phyloP scores from a whole-genome alignment of 352 stramenopile genomes.

The Phytophthora idaei region DNA sequence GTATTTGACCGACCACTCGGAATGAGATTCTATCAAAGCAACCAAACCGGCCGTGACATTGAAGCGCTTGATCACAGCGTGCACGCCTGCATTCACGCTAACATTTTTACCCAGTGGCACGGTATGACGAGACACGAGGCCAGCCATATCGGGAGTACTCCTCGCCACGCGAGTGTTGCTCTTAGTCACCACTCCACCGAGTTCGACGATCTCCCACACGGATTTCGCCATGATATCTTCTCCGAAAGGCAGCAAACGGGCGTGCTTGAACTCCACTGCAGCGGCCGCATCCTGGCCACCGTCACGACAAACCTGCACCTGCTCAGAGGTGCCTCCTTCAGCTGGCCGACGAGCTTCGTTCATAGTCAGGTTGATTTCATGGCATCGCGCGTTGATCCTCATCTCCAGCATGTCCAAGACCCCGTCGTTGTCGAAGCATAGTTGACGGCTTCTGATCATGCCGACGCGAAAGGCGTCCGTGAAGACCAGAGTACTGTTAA shows the following conservation, averaged over 20 bases:
- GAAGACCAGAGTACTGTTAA: background rate
- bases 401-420: conserved; percentile 18
- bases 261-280: conserved; percentile 19
- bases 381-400: conserved; percentile 14
- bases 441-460: conserved; percentile 1
- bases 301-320: conserved; percentile 25
- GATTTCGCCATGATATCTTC: conserved; percentile 13
- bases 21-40: conserved; percentile 19
- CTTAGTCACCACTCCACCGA: conserved; percentile 8
- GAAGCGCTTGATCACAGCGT: conserved; percentile 23
- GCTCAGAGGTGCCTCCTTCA: conserved; percentile 2
- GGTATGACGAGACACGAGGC: conserved; percentile 9
- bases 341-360: conserved; percentile 3
- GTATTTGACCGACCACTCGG: conserved; percentile 24
- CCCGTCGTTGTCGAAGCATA: conserved; percentile 9
- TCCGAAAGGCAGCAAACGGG: conserved; percentile 16
- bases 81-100: conserved; percentile 12
- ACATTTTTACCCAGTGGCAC: conserved; percentile 8
- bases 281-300: background rate
- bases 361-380: conserved; percentile 22
- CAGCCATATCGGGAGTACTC: conserved; percentile 12
- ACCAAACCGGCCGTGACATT: conserved; percentile 8
- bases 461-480: conserved; percentile 11
- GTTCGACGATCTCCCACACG: conserved; percentile 23
- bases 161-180: conserved; percentile 1